Base-by-base conservation (phyloP, 2,329 filamentous ascomycete species). In the Calycina herbarum region DNA sequence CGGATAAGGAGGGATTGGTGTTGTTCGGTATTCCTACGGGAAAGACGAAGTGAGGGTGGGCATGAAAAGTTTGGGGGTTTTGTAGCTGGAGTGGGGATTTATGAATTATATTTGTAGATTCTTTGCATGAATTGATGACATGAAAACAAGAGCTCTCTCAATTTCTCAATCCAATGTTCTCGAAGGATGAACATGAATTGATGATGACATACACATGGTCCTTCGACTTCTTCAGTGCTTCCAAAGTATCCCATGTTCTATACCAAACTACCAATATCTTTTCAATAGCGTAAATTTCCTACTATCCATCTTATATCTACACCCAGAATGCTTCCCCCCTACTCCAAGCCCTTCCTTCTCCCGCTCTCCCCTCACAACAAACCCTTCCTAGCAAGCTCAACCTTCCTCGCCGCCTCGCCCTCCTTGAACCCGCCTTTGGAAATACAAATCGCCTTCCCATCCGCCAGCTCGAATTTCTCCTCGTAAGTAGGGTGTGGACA, bases 331-430 rank as follows among this genome's bases (percentile, higher is more conserved):
- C 27, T 29, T 29, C 27, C 27, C 27, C 1, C 27, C 27, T 29
- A 29, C 27, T 29, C 27, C 27, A 29, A 29, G 27, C 11, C 40
- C 27, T 17, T 27, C 62, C 31, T 17, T 27, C 1, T 29, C 51
- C 24, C 13, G 42, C 27, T 3, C 35, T 5, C 35, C 20, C 10
- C 51, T 80, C 73, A 94, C 62, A 95, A 77, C 77, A 94, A 72
- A 0, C 91, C 92, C 79, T 94, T 94, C 74, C 92, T 83, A 2
- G 91, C 92, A 73, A 94, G 78, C 77, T 94, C 91, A 61, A 95
- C 83, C 81, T 94, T 94, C 75, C 89, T 83, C 67, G 84, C 83
- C 17, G 90, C 86, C 78, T 93, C 91, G 11, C 88, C 89, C 1
- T 82, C 82, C 74, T 87, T 88, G 79, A 89, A 93, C 0, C 92